phyloP scores from a whole-genome alignment of 2,329 filamentous ascomycete species.

The Xylaria sp. region DNA sequence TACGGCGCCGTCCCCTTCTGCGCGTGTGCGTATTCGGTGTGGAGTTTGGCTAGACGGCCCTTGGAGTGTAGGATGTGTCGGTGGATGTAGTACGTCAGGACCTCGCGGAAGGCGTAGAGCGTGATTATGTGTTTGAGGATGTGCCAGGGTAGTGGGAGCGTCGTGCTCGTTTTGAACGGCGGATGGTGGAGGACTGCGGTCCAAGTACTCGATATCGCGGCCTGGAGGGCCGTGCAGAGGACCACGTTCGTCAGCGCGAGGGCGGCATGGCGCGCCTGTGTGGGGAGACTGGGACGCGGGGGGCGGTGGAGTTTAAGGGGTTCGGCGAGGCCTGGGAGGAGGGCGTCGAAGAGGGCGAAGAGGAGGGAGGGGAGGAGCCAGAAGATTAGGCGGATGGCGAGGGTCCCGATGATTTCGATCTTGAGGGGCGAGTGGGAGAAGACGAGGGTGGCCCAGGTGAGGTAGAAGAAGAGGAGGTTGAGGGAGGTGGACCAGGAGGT shows the following conservation, averaged over 20 bases:
- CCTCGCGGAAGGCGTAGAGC: constrained; percentile 45
- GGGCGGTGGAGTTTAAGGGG: constrained; percentile 63
- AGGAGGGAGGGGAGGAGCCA: constrained; percentile 68
- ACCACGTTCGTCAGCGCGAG: constrained; percentile 44
- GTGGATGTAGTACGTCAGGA: constrained; percentile 69
- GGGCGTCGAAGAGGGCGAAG: constrained; percentile 67
- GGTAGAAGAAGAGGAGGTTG: constrained; percentile 83
- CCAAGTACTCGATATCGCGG: constrained; percentile 37
- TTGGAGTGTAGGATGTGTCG: constrained; percentile 60
- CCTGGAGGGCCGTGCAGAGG: constrained; percentile 41
- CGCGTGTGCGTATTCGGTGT: constrained; percentile 47
- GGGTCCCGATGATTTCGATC: constrained; percentile 67
- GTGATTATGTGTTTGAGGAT: constrained; percentile 44
- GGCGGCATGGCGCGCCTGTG: constrained; percentile 34
- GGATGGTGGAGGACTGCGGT: constrained; percentile 33
- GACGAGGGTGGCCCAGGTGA: constrained; percentile 83
- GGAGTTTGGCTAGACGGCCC: constrained; percentile 37
- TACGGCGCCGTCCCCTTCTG: constrained; percentile 49
- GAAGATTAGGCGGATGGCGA: constrained; percentile 62
- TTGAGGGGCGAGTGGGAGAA: constrained; percentile 68
- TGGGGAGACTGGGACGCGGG: constrained; percentile 39
- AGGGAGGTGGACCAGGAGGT: constrained; percentile 72
- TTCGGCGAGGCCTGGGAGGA: constrained; percentile 63
- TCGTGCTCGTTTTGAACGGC: constrained; percentile 44
- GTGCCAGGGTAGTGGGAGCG: constrained; percentile 49